Conservation (phyloP, 148 eudicot genomes). For the Nepenthes gracilis region DNA sequence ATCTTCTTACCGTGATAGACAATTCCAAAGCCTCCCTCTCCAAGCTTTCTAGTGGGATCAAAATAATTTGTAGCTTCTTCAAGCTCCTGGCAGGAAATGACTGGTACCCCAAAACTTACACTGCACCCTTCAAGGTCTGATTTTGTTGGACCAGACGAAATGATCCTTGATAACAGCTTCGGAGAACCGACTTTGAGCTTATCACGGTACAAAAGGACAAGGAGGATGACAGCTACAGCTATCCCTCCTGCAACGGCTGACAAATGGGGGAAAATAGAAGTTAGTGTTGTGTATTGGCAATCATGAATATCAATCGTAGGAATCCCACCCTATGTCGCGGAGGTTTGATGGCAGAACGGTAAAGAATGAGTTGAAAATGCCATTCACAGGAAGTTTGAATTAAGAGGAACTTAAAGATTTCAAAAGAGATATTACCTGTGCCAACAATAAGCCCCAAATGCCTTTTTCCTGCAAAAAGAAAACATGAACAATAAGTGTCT, state of each 20-base stretch:
- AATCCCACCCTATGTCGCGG: too few species aligned
- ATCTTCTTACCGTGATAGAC: conserved; percentile 45
- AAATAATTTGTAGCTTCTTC: conserved; percentile 44
- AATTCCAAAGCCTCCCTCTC: conserved; percentile 63
- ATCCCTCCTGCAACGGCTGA: conserved; percentile 18
- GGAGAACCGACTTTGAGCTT: background rate
- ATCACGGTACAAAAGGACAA: conserved; percentile 9
- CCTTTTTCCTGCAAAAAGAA: too few species aligned
- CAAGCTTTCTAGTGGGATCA: conserved; percentile 42
- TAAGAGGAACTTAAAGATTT: too few species aligned
- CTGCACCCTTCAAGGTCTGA: conserved; percentile 18
- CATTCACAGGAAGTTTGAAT: too few species aligned
- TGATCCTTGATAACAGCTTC: too few species aligned
- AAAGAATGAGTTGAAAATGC: too few species aligned
- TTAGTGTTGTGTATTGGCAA: background rate
- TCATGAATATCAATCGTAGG: background rate
- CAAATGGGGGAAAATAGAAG: background rate
- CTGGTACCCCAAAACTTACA: conserved; percentile 25
- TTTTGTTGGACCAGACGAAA: too few species aligned
- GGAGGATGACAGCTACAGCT: conserved; percentile 2
- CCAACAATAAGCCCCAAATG: too few species aligned
- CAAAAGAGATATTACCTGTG: too few species aligned
- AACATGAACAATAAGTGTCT: too few species aligned
- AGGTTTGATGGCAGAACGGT: too few species aligned
- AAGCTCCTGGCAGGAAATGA: conserved; percentile 30